Percentiles rank a stretch among this genome's conserved stretches.
These are phyloP conservation scores for Otatea glauca DNA, from an alignment of 176 grass and related monocot genomes.

Conservation along the genomic window DNA sequence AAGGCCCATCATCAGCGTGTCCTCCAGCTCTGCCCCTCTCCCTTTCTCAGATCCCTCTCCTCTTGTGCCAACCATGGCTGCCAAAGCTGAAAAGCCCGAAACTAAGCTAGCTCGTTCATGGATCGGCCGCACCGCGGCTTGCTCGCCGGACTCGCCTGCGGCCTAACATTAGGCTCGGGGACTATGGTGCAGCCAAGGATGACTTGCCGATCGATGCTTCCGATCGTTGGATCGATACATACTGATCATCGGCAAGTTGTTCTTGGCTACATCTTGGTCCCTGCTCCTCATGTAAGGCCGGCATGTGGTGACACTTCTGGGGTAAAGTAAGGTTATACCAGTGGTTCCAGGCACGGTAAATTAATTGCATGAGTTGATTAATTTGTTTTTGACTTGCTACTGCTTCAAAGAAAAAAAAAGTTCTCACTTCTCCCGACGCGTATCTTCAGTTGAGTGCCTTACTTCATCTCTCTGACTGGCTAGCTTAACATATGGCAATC, in stretches of 20 bases:
- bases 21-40: not conserved
- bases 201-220: constrained; percentile 68
- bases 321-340: not conserved
- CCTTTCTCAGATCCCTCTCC: not conserved
- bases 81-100: not conserved
- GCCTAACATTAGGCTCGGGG: constrained; percentile 71
- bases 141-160: constrained; percentile 45
- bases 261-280: constrained; percentile 85
- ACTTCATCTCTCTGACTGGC: not conserved
- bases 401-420: not conserved
- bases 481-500: not conserved
- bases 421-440: not conserved
- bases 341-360: not conserved
- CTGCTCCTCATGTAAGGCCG: constrained; percentile 74
- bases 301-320: constrained; percentile 37
- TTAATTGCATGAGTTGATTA: not conserved
- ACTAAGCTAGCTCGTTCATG: not conserved
- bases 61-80: not conserved
- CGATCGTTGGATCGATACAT: not conserved
- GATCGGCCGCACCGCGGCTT: not conserved
- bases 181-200: constrained; percentile 96
- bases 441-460: constrained; percentile 16
- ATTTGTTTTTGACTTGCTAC: not conserved
- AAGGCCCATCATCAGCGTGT: constrained; percentile 22
- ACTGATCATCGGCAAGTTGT: constrained; percentile 71